phyloP scores from a whole-genome alignment of 1,284 basidiomycete species.

The Leccinum fallax region DNA sequence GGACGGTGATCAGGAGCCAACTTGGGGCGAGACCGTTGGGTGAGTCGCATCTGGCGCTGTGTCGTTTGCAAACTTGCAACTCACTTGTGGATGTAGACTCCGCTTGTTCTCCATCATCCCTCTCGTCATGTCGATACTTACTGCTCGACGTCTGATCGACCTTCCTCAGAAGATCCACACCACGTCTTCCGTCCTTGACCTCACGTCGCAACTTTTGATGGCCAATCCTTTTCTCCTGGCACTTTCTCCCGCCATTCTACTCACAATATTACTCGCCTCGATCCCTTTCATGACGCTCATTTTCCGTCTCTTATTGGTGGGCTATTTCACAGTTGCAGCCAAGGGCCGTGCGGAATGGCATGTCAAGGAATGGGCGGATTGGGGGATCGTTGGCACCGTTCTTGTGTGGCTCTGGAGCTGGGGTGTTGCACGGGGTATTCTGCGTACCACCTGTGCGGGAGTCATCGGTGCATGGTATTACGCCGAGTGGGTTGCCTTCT shows the following conservation, averaged over 20 bases:
- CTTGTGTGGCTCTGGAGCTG: constrained; percentile 89
- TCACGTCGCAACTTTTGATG: constrained; percentile 79
- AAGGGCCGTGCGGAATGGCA: constrained; percentile 63
- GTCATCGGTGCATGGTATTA: constrained; percentile 95
- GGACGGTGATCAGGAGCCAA: constrained; percentile 65
- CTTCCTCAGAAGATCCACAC: constrained; percentile 68
- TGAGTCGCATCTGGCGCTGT: constrained; percentile 38
- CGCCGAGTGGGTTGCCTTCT: constrained; percentile 57
- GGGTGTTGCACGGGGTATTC: constrained; percentile 82
- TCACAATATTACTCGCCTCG: constrained; percentile 69
- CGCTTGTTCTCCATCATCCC: constrained; percentile 81
- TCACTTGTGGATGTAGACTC: constrained; percentile 43
- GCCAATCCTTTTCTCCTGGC: constrained; percentile 81
- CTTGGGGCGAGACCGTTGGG: constrained; percentile 84
- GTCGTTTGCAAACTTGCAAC: not conserved
- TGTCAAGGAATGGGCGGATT: constrained; percentile 78
- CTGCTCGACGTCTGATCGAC: constrained; percentile 70
- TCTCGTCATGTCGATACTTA: constrained; percentile 67
- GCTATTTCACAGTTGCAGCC: constrained; percentile 51
- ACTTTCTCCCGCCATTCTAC: constrained; percentile 78
- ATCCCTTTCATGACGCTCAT: constrained; percentile 86
- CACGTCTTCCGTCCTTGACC: constrained; percentile 77
- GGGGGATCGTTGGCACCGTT: constrained; percentile 73
- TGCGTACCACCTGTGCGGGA: constrained; percentile 78
- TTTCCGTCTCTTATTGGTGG: constrained; percentile 80